phyloP scores from a whole-genome alignment of 495 filamentous ascomycete genomes.

The Physcia stellaris region DNA sequence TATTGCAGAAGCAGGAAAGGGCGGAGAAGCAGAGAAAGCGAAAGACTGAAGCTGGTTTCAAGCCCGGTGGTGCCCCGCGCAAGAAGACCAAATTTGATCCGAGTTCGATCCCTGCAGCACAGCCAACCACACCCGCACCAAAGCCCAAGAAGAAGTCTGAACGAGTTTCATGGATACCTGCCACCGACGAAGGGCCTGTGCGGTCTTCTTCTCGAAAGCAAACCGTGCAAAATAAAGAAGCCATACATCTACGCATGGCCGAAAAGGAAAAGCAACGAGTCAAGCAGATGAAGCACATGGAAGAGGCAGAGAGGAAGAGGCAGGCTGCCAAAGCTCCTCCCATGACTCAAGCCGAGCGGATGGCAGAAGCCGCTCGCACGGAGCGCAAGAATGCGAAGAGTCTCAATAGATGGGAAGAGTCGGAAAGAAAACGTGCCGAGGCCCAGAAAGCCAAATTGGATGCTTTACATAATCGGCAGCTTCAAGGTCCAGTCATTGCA shows the following conservation, averaged over 20 bases:
- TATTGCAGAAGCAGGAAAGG: conserved; percentile 47
- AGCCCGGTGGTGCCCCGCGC: conserved; percentile 34
- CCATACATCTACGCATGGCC: conserved; percentile 68
- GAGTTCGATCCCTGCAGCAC: conserved; percentile 30
- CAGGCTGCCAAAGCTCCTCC: conserved; percentile 59
- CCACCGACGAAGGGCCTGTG: conserved; percentile 61
- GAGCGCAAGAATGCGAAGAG: conserved; percentile 82
- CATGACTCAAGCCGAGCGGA: conserved; percentile 81
- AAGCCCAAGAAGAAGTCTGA: conserved; percentile 89
- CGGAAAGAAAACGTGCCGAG: conserved; percentile 73
- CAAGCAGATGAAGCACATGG: conserved; percentile 71
- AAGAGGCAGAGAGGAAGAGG: conserved; percentile 67
- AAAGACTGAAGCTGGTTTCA: conserved; percentile 45
- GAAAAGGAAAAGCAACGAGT: conserved; percentile 69
- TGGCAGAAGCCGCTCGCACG: conserved; percentile 69
- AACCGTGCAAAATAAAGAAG: conserved; percentile 72
- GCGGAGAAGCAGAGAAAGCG: conserved; percentile 52
- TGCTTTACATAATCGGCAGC: conserved; percentile 67
- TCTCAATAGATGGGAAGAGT: conserved; percentile 85
- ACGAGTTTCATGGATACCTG: conserved; percentile 76
- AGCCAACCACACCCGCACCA: conserved; percentile 30
- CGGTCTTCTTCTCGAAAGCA: conserved; percentile 72
- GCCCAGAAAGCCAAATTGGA: conserved; percentile 69
- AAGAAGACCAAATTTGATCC: conserved; percentile 57
- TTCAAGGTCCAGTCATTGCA: conserved; percentile 81